Evolutionary conservation across 2,329 filamentous ascomycete genomes (phyloP), one percentile per base, ranked within the genome.

Genomic region (Ophiocordyceps camponoti-leonardi): DNA sequence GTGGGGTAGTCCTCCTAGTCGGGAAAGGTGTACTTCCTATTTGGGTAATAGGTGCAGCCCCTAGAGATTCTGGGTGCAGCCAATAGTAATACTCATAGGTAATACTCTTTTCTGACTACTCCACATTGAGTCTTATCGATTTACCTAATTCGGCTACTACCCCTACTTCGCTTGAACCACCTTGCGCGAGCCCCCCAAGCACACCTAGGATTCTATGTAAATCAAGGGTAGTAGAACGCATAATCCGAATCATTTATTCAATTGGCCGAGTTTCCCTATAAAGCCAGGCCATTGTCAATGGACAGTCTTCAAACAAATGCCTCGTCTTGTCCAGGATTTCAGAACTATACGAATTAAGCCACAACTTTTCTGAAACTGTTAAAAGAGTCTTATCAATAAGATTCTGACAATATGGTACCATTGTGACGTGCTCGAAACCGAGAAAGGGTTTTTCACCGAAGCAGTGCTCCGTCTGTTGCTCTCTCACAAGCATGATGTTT

Each of bases 401-500:
- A 49, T 86, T 95, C 49, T 80, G 77, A 65, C 90, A 95, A 64
- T 94, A 87, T 0, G 92, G 92, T 18, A 90, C 86, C 86, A 98
- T 86, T 0, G 92, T 98, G 52, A 96, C 87, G 62, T 94, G 86
- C 67, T 98, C 90, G 54, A 98, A 98, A 4, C 88, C 87, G 33
- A 96, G 69, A 65, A 85, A 98, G 2, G 88, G 83, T 67, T 94
- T 94, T 55, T 94, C 90, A 19, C 88, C 90, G 58, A 96, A 96
- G 33, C 80, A 78, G 63, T 94, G 75, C 49, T 81, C 80, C 5
- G 90, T 94, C 63, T 88, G 71, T n/a, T 83, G 81, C 60, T 95
- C 87, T 52, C 77, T 82, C 28, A 93, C 86, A 71, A 96, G 82
- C 51, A 94, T 78, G 56, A 98, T 79, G 61, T 98, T 98, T 65